Conservation (phyloP, 352 stramenopile species). For the Phytopythium montanum region DNA sequence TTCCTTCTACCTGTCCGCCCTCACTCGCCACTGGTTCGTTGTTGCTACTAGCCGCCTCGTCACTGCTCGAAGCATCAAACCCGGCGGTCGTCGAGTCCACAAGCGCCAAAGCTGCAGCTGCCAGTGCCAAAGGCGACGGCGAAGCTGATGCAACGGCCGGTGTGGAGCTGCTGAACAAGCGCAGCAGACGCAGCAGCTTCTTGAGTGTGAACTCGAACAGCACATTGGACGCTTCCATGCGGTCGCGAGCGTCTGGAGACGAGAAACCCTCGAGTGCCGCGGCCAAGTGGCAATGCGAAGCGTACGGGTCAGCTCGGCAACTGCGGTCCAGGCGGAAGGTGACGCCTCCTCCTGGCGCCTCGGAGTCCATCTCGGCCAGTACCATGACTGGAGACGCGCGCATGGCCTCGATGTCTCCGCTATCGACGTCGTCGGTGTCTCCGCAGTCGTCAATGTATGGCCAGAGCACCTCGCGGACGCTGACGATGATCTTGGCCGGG, state of each 20-base stretch:
- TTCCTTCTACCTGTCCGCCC: not conserved
- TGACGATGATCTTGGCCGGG: conserved; percentile 50
- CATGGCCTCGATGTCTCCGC: conserved; percentile 17
- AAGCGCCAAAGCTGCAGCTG: not conserved
- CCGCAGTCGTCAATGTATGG: conserved; percentile 46
- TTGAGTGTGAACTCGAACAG: conserved; percentile 74
- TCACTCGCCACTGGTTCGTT: not conserved
- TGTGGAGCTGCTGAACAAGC: conserved; percentile 72
- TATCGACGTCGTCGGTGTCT: conserved; percentile 9
- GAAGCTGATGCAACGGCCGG: conserved; percentile 18
- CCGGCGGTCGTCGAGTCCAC: not conserved
- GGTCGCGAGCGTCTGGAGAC: conserved; percentile 62
- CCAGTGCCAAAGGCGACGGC: not conserved
- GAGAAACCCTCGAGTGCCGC: conserved; percentile 57
- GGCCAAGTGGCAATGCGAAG: conserved; percentile 69
- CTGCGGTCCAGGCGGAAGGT: conserved; percentile 70
- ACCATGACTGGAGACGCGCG: conserved; percentile 51
- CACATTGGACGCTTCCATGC: conserved; percentile 78
- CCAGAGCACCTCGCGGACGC: conserved; percentile 73
- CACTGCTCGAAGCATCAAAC: not conserved
- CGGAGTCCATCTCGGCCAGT: conserved; percentile 62
- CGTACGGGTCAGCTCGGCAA: conserved; percentile 27
- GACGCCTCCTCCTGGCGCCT: conserved; percentile 51
- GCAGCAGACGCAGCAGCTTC: conserved; percentile 66
- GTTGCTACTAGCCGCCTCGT: not conserved